These are phyloP conservation scores for Komagataea norvegica DNA, from an alignment of 1,139 yeast species.

Conservation along the genomic window DNA sequence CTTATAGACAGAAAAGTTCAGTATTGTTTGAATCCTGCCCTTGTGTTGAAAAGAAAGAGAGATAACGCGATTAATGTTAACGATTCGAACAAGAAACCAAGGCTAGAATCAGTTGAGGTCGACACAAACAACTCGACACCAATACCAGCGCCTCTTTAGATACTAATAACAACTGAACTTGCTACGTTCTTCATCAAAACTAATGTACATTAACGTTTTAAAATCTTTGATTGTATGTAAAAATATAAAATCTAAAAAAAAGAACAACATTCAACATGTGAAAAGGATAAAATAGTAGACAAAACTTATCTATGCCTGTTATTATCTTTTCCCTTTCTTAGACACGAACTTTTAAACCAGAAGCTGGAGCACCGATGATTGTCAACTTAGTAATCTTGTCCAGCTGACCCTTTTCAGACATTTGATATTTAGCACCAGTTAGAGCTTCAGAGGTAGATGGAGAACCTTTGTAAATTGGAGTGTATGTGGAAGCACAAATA, in stretches of 20 bases:
- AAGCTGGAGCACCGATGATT: constrained; percentile 88
- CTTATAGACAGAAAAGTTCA: constrained; percentile 59
- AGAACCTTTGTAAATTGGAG: constrained; percentile 82
- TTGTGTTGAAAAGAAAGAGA: constrained; percentile 42
- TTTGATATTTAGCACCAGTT: constrained; percentile 85
- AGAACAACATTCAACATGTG: too few species aligned
- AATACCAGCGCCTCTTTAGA: constrained; percentile 1
- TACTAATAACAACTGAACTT: too few species aligned
- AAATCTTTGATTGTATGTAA: constrained; percentile 1
- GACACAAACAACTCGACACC: not conserved
- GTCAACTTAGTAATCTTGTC: constrained; percentile 78
- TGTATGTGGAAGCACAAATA: constrained; percentile 79
- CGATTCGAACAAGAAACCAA: constrained; percentile 12
- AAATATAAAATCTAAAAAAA: not conserved
- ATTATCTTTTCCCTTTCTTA: not conserved
- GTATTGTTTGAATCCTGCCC: constrained; percentile 55
- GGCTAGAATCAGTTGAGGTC: constrained; percentile 7
- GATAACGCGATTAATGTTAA: constrained; percentile 19
- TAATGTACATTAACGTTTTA: constrained; percentile 2
- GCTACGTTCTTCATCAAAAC: not conserved
- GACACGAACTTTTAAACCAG: constrained; percentile 62
- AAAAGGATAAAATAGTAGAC: not conserved
- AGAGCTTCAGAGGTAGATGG: constrained; percentile 74
- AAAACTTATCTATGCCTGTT: not conserved
- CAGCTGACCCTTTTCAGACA: constrained; percentile 68